phyloP scores from a whole-genome alignment of 2,329 filamentous ascomycete genomes.

The Bipolaris victoriae region DNA sequence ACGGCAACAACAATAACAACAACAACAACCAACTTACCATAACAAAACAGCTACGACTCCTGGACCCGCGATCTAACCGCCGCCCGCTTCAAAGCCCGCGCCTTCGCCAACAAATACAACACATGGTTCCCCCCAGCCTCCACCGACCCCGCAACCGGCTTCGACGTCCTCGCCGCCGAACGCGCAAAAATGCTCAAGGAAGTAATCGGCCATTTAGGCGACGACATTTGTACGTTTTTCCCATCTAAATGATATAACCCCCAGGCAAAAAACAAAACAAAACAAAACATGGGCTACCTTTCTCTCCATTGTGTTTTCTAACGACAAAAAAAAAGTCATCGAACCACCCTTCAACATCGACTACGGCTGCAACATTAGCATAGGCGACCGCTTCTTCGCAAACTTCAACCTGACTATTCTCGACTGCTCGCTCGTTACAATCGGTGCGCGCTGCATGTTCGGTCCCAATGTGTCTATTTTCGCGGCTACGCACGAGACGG shows the following conservation, averaged over 20 bases:
- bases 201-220: constrained; percentile 43
- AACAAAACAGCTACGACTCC: constrained; percentile 56
- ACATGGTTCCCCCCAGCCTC: constrained; percentile 46
- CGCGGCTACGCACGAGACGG: constrained; percentile 60
- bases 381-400: constrained; percentile 69
- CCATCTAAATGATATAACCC: neutral
- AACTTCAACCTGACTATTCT: constrained; percentile 64
- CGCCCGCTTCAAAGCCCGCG: constrained; percentile 62
- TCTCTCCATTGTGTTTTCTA: too few relatives aligned
- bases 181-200: constrained; percentile 33
- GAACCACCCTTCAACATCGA: constrained; percentile 68
- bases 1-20: neutral
- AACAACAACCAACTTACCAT: neutral
- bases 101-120: constrained; percentile 65
- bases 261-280: neutral
- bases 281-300: too few relatives aligned
- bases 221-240: constrained; percentile 18
- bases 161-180: constrained; percentile 33
- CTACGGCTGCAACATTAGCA: constrained; percentile 69
- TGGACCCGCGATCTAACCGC: constrained; percentile 57
- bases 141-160: constrained; percentile 25
- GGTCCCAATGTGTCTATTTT: constrained; percentile 61
- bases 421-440: constrained; percentile 60
- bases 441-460: constrained; percentile 60
- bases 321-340: constrained; percentile 46